phyloP scores from a whole-genome alignment of 208 protist species.

The Trypanosoma lewisi region DNA sequence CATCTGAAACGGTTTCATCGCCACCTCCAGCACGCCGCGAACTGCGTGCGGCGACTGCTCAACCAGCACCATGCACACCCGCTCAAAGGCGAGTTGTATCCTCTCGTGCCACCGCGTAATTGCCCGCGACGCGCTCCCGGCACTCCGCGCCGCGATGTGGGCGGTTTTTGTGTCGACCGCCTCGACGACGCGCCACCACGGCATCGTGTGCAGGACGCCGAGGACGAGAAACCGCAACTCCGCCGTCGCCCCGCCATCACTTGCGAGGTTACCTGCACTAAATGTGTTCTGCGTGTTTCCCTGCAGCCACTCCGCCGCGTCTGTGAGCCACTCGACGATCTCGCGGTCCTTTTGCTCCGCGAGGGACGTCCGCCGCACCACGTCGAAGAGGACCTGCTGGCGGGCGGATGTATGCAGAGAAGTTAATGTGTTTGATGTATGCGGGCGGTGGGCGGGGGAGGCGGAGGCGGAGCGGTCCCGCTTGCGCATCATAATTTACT shows the following conservation, averaged over 20 bases:
- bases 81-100: slow-evolving; percentile 73
- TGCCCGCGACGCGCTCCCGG: slow-evolving; percentile 7
- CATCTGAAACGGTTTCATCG: slow-evolving; percentile 66
- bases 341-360: slow-evolving; percentile 74
- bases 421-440: too few relatives aligned
- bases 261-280: too few relatives aligned
- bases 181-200: slow-evolving; percentile 81
- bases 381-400: slow-evolving; percentile 54
- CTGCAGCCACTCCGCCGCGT: slow-evolving; percentile 47
- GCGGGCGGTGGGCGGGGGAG: too few relatives aligned
- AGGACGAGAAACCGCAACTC: slow-evolving; percentile 72
- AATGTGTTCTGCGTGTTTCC: slow-evolving; percentile 1
- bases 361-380: slow-evolving; percentile 65
- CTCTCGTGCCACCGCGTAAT: slow-evolving; percentile 65
- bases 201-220: slow-evolving; percentile 73
- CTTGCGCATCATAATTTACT: slow-evolving; percentile 14
- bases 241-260: slow-evolving; percentile 8
- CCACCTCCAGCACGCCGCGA: slow-evolving; percentile 67
- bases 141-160: slow-evolving; percentile 2
- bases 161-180: slow-evolving; percentile 21
- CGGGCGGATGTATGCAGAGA: too few relatives aligned
- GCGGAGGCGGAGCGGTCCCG: slow-evolving; percentile 19
- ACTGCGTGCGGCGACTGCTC: slow-evolving; percentile 63
- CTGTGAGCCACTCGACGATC: slow-evolving; percentile 62
- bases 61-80: slow-evolving; percentile 62